These are phyloP conservation scores for Wickerhamiella bombiphila DNA, from an alignment of 805 yeast species.

Conservation along the genomic window DNA sequence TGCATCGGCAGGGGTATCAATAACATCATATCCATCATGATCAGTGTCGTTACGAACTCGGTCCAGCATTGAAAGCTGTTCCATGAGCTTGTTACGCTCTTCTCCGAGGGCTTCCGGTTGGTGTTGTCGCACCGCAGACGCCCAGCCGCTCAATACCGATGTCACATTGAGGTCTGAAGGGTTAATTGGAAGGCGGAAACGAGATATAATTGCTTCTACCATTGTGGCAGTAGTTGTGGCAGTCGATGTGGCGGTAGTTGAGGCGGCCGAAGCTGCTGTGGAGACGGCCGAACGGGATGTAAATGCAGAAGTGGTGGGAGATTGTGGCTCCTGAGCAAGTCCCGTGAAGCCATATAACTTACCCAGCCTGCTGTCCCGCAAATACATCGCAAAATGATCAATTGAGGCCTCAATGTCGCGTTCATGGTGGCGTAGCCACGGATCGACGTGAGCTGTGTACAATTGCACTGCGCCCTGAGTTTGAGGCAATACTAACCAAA, in stretches of 20 bases:
- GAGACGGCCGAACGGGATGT: not conserved
- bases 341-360: not conserved
- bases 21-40: slow-evolving; percentile 5
- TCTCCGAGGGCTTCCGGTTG: not conserved
- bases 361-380: slow-evolving; percentile 7
- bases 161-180: slow-evolving; percentile 1
- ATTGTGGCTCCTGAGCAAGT: too few species aligned
- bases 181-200: slow-evolving; percentile 18
- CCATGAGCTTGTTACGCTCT: not conserved
- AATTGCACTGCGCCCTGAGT: slow-evolving; percentile 32
- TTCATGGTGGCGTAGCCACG: slow-evolving; percentile 28
- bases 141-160: not conserved
- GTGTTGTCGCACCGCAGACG: not conserved
- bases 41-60: slow-evolving; percentile 2
- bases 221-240: not conserved
- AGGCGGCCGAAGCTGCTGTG: not conserved
- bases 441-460: slow-evolving; percentile 27
- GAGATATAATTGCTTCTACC: slow-evolving; percentile 17
- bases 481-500: slow-evolving; percentile 49
- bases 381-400: slow-evolving; percentile 8
- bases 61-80: not conserved
- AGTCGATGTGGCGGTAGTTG: not conserved
- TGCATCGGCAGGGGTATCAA: not conserved
- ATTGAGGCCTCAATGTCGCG: slow-evolving; percentile 22
- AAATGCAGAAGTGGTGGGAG: too few species aligned